Base-by-base conservation (phyloP, 2,329 filamentous ascomycete species). In the Mycogone perniciosa region DNA sequence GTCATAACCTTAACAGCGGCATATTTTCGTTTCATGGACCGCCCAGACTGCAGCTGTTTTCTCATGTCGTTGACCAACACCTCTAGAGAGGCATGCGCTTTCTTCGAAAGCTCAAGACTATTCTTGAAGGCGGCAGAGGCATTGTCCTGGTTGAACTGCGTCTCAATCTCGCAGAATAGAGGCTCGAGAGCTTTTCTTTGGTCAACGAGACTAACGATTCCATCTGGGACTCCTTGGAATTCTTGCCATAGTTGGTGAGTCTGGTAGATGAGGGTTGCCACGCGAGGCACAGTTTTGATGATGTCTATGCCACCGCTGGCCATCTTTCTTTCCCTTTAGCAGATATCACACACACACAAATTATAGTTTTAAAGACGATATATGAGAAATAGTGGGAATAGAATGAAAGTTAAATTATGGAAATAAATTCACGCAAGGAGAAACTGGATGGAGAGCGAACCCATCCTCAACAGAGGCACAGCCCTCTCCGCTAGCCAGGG, bases 231-330 rank as follows among this genome's bases (percentile, higher is more conserved):
- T 2, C 60, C 53, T 29, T 59, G 34, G 31, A 64, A 35, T 30
- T 64, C 49, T 1, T 63, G 52, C 58, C 61, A 65, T 45, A 65
- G 8, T 27, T 51, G 31, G 6, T 58, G 57, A 13, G 53, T 46
- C 20, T 59, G 60, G 40, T 60, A 20, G 1, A 59, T 53, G 31
- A 54, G 54, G 34, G 56, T 59, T 5, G 48, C 58, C 30, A 64
- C 58, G 5, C 56, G 50, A 3, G 52, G 27, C 20, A 60, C 46
- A 3, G 60, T 38, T 37, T 64, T 56, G 30, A 61, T 48, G 26
- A 66, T 56, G 31, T 62, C 62, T 20, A 65, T 46, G 20, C 55
- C 46, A 33, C 56, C 56, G 11, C 60, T 56, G 6, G 58, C 54
- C n/a, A 45, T 53, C 31, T 56, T 47, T 39, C 31, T 29, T 20